Percentiles rank a stretch among this genome's conserved stretches.
Evolutionary conservation across 139 green algal species (phyloP).

Genomic region (Chlamydomonas eustigma): DNA sequence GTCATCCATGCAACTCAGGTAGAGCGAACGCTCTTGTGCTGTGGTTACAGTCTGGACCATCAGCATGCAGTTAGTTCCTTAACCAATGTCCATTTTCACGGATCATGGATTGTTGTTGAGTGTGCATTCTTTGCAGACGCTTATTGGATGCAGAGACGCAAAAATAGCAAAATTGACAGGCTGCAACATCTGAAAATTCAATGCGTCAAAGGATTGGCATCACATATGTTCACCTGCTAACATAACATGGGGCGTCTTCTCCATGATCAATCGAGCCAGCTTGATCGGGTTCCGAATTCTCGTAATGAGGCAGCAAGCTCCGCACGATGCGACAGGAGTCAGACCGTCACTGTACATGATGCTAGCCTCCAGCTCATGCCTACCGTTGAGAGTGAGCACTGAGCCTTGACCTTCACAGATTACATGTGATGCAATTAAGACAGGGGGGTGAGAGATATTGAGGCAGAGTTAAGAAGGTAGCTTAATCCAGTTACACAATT

Average conservation of each 20-base stretch:
- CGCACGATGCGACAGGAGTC: too few species aligned
- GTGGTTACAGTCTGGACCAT: not conserved
- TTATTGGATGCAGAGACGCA: not conserved
- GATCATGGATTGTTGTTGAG: not conserved
- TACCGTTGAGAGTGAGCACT: conserved; percentile 6
- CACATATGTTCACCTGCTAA: conserved; percentile 16
- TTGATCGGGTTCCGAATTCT: conserved; percentile 24
- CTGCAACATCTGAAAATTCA: too few species aligned
- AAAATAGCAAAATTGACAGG: too few species aligned
- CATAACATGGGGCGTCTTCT: conserved; percentile 32
- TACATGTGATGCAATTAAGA: too few species aligned
- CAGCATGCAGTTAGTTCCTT: not conserved
- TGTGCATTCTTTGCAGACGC: not conserved
- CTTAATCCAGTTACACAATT: too few species aligned
- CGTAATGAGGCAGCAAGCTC: not conserved
- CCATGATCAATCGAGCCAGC: conserved; percentile 26
- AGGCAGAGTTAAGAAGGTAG: too few species aligned
- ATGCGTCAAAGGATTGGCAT: too few species aligned
- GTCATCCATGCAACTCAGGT: too few species aligned
- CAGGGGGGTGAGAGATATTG: too few species aligned
- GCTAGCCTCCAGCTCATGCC: conserved; percentile 16
- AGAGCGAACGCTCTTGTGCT: too few species aligned
- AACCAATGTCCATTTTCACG: not conserved
- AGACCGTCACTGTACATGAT: conserved; percentile 1
- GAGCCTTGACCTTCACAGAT: not conserved